Conservation (phyloP, 148 eudicot genomes). For the Arbutus unedo region DNA sequence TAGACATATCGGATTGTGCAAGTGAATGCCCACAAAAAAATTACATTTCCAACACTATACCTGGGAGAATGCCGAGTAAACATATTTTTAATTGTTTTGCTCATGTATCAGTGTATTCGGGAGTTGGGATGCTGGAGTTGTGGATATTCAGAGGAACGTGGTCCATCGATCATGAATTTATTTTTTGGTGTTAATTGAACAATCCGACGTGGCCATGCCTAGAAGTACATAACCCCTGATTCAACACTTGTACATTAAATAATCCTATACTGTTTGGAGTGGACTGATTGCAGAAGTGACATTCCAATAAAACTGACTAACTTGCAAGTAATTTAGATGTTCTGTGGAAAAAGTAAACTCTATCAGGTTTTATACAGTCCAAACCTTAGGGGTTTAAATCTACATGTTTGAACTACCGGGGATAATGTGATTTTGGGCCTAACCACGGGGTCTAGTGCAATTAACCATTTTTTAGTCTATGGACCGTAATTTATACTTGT, state of each 20-base stretch:
- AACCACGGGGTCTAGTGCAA: background rate
- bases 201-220: background rate
- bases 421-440: background rate
- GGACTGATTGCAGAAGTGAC: background rate
- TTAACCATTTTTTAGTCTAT: background rate
- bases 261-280: background rate
- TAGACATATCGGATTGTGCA: background rate
- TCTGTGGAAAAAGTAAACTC: background rate
- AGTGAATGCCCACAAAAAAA: background rate
- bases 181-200: background rate
- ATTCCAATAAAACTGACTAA: no score
- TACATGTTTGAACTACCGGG: background rate
- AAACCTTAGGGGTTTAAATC: background rate
- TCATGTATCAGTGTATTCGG: background rate
- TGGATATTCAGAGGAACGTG: background rate
- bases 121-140: slow-evolving; percentile 10
- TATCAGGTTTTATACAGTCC: background rate
- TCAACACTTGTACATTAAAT: background rate
- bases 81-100: background rate
- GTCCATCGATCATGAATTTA: background rate
- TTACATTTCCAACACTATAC: background rate
- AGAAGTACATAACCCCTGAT: background rate
- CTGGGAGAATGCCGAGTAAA: background rate
- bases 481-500: background rate
- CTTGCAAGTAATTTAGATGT: no score